Conservation (phyloP, 805 yeast species). For the Saturnispora kantuleensis region DNA sequence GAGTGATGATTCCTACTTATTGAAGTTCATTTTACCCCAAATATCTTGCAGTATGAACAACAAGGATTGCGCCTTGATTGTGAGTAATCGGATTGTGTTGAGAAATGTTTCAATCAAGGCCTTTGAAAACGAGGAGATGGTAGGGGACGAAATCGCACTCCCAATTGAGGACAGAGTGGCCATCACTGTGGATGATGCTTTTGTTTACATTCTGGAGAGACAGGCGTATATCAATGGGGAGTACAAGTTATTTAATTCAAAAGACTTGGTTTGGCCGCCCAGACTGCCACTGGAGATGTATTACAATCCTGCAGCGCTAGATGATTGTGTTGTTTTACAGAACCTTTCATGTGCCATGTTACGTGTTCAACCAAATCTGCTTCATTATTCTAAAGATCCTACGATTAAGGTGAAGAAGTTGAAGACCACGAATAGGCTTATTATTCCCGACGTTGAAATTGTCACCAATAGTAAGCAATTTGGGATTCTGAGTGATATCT, state of each 20-base stretch:
- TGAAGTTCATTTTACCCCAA: conserved; percentile 77
- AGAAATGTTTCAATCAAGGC: conserved; percentile 39
- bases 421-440: conserved; percentile 17
- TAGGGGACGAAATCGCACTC: conserved; percentile 28
- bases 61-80: conserved; percentile 38
- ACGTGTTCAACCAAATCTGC: conserved; percentile 40
- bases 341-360: conserved; percentile 43
- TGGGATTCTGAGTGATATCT: conserved; percentile 39
- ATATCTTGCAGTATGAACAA: conserved; percentile 46
- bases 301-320: conserved; percentile 35
- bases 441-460: conserved; percentile 38
- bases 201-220: conserved; percentile 40
- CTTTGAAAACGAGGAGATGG: conserved; percentile 28
- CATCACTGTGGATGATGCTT: conserved; percentile 44
- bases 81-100: conserved; percentile 51
- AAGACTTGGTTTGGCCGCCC: conserved; percentile 48
- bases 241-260: conserved; percentile 25
- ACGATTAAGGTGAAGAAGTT: conserved; percentile 2
- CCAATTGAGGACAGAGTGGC: conserved; percentile 50
- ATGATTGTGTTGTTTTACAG: conserved; percentile 38
- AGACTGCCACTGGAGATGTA: conserved; percentile 56
- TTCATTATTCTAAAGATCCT: conserved; percentile 31
- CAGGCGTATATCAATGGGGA: conserved; percentile 26
- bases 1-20: conserved; percentile 31
- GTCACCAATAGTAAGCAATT: conserved; percentile 52